These are phyloP conservation scores for Periconia sp. DNA, from an alignment of 2,329 filamentous ascomycete species.

Conservation along the genomic window DNA sequence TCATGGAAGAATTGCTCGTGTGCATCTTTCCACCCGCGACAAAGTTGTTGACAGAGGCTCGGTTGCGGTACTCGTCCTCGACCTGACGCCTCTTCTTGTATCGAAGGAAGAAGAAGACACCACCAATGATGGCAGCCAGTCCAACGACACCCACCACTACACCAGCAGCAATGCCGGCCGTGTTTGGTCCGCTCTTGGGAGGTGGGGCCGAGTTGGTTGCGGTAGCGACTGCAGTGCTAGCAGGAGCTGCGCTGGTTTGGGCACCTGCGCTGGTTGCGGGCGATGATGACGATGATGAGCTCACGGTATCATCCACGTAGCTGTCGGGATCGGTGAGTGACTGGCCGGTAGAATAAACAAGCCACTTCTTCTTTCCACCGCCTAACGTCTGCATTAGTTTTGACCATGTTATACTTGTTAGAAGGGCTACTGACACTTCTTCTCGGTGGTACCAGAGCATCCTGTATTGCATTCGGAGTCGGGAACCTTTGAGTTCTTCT, in stretches of 20 bases:
- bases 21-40: conserved; percentile 61
- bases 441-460: conserved; percentile 64
- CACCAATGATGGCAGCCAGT: conserved; percentile 66
- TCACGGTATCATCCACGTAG: conserved; percentile 27
- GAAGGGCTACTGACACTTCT: conserved; percentile 62
- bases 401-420: neutral
- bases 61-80: conserved; percentile 82
- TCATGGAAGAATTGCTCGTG: conserved; percentile 69
- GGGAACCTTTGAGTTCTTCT: conserved; percentile 54
- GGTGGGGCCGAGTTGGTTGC: conserved; percentile 41
- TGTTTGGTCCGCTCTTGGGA: conserved; percentile 58
- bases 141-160: conserved; percentile 82
- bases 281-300: conserved; percentile 25
- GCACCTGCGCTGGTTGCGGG: conserved; percentile 13
- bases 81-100: conserved; percentile 74
- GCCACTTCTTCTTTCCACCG: conserved; percentile 57
- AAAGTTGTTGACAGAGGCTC: conserved; percentile 77
- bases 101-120: conserved; percentile 72
- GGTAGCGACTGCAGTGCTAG: conserved; percentile 23
- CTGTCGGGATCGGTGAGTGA: conserved; percentile 42
- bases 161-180: conserved; percentile 82
- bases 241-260: conserved; percentile 7
- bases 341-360: conserved; percentile 56
- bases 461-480: conserved; percentile 63
- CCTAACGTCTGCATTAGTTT: conserved; percentile 47